Evolutionary conservation across 1,284 basidiomycete genomes (phyloP).

Genomic region (Puccinia horiana): DNA sequence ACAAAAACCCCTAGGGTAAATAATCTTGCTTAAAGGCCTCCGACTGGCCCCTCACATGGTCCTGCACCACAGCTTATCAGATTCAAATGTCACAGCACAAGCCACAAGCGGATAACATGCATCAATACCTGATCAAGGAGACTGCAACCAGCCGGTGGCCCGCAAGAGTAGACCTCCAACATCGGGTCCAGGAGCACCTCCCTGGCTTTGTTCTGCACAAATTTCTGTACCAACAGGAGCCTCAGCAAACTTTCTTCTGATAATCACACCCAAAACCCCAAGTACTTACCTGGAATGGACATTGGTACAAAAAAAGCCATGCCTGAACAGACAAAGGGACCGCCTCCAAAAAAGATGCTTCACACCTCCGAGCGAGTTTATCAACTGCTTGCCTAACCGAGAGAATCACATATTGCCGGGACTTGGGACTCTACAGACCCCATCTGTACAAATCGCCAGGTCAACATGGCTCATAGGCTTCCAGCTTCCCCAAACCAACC

Average conservation of each 20-base stretch:
- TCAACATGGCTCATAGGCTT: too few relatives aligned
- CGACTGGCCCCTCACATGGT: neutral
- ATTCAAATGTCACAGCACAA: neutral
- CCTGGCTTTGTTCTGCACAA: too few relatives aligned
- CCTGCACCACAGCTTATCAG: neutral
- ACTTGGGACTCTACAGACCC: neutral
- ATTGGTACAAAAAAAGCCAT: neutral
- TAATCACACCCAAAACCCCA: too few relatives aligned
- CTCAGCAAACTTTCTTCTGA: too few relatives aligned
- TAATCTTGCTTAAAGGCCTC: neutral
- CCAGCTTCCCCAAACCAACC: neutral
- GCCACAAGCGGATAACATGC: too few relatives aligned
- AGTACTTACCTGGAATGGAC: too few relatives aligned
- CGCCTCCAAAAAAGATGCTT: neutral
- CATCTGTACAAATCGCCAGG: too few relatives aligned
- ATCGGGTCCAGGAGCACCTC: neutral
- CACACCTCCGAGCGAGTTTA: neutral
- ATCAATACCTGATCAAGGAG: neutral
- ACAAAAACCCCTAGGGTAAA: neutral
- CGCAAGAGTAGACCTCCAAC: neutral
- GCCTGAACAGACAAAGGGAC: neutral
- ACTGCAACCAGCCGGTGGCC: neutral
- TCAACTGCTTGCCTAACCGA: neutral
- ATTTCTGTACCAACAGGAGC: neutral
- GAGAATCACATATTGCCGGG: neutral